A percentile compares a stretch with the other conserved stretches of the same genome.
Conservation (phyloP, 2,329 filamentous ascomycete species). For the Venturia asperata region DNA sequence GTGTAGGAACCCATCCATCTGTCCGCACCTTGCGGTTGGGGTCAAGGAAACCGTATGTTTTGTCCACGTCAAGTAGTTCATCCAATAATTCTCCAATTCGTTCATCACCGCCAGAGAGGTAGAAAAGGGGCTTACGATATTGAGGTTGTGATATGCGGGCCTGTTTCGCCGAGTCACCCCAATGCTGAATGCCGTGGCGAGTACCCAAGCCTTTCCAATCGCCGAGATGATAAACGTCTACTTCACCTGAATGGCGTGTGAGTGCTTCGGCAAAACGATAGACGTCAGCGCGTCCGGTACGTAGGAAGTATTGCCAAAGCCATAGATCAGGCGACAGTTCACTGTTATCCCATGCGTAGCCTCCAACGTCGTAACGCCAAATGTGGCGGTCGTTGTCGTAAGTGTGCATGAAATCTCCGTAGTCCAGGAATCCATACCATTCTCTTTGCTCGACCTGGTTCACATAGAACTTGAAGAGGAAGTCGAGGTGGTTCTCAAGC, state of each 20-base stretch:
- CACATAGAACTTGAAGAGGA: slow-evolving; percentile 51
- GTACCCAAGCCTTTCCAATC: slow-evolving; percentile 54
- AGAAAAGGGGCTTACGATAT: slow-evolving; percentile 53
- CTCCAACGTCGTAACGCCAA: slow-evolving; percentile 58
- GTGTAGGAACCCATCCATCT: slow-evolving; percentile 43
- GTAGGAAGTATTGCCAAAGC: slow-evolving; percentile 57
- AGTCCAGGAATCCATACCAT: slow-evolving; percentile 59
- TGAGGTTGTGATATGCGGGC: slow-evolving; percentile 52
- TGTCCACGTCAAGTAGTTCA: slow-evolving; percentile 46
- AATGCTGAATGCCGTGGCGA: slow-evolving; percentile 57
- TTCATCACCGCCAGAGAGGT: slow-evolving; percentile 50
- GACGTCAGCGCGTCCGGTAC: slow-evolving; percentile 50
- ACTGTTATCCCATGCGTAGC: slow-evolving; percentile 59
- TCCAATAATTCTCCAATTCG: slow-evolving; percentile 49
- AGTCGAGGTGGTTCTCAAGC: slow-evolving; percentile 49
- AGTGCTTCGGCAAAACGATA: slow-evolving; percentile 54
- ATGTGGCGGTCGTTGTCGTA: slow-evolving; percentile 53
- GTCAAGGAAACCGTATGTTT: slow-evolving; percentile 49
- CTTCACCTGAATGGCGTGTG: slow-evolving; percentile 53
- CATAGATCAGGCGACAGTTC: slow-evolving; percentile 57
- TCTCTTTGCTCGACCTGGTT: slow-evolving; percentile 49
- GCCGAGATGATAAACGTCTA: slow-evolving; percentile 56
- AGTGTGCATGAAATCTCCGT: slow-evolving; percentile 57
- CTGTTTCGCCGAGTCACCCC: slow-evolving; percentile 54
- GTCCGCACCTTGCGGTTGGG: slow-evolving; percentile 53